phyloP scores from a whole-genome alignment of 495 filamentous ascomycete genomes.

The Talaromyces borbonicus region DNA sequence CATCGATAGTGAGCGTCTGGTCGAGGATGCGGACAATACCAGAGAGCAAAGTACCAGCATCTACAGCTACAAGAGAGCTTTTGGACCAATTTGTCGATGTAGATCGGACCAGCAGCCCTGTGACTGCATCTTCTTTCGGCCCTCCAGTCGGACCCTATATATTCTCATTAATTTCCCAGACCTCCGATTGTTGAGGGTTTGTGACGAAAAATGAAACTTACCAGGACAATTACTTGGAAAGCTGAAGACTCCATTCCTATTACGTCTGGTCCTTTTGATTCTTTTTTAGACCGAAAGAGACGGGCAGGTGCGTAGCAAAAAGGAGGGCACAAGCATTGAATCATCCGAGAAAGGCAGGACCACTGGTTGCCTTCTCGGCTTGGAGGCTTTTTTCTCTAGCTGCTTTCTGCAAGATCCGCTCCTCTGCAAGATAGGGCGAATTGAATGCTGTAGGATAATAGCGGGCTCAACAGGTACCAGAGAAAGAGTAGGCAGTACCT shows the following conservation, averaged over 20 bases:
- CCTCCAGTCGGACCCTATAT: constrained; percentile 80
- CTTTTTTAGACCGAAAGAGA: too few relatives aligned
- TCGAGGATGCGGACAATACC: constrained; percentile 69
- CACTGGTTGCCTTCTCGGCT: too few relatives aligned
- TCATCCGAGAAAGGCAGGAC: too few relatives aligned
- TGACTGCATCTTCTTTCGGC: constrained; percentile 79
- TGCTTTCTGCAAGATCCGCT: too few relatives aligned
- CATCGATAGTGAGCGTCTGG: constrained; percentile 32
- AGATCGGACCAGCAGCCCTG: constrained; percentile 80
- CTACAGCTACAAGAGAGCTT: constrained; percentile 76
- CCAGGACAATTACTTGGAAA: constrained; percentile 72
- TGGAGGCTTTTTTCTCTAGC: too few relatives aligned
- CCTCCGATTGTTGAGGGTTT: background rate
- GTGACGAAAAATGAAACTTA: constrained; percentile 37
- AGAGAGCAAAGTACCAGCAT: constrained; percentile 83
- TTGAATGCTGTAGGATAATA: too few relatives aligned
- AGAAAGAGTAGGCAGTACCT: too few relatives aligned
- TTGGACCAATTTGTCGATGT: constrained; percentile 65
- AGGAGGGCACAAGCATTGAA: too few relatives aligned
- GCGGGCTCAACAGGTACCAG: too few relatives aligned
- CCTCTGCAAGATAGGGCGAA: too few relatives aligned
- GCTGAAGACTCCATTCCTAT: constrained; percentile 30
- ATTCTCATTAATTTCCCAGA: background rate
- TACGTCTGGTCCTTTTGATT: background rate
- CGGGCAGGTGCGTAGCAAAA: too few relatives aligned